Evolutionary conservation across 345 rosid species (phyloP).

Genomic region (Xanthoceras sorbifolium): DNA sequence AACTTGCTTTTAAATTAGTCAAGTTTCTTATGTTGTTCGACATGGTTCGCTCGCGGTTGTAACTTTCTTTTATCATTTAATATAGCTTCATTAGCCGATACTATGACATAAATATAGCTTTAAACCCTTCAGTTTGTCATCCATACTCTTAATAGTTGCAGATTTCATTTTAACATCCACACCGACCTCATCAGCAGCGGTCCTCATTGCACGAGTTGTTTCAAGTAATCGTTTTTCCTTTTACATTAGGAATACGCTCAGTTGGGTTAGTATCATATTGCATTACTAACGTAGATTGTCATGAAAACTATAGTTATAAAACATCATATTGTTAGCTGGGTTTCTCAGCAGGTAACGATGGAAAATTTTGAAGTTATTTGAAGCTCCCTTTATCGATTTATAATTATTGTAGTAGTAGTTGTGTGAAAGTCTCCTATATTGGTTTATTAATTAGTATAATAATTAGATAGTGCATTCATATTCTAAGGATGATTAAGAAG

Average conservation of each 20-base stretch:
- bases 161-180: not conserved
- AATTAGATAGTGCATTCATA: not conserved
- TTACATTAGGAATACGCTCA: not conserved
- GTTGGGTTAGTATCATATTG: not conserved
- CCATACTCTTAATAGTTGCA: not conserved
- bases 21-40: not conserved
- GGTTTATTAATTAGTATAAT: not conserved
- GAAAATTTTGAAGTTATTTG: not conserved
- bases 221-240: too few species aligned
- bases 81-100: not conserved
- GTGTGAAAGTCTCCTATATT: not conserved
- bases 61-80: not conserved
- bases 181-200: not conserved
- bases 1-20: not conserved
- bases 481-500: not conserved
- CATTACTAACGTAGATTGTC: too few species aligned
- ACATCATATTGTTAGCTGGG: not conserved
- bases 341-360: not conserved
- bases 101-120: not conserved
- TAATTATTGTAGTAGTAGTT: not conserved
- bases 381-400: not conserved
- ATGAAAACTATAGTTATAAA: too few species aligned
- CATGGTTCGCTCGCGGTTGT: not conserved
- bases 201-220: not conserved
- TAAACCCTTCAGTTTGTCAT: not conserved